Conservation (phyloP, 306 rosid species). For the Abrus precatorius region DNA sequence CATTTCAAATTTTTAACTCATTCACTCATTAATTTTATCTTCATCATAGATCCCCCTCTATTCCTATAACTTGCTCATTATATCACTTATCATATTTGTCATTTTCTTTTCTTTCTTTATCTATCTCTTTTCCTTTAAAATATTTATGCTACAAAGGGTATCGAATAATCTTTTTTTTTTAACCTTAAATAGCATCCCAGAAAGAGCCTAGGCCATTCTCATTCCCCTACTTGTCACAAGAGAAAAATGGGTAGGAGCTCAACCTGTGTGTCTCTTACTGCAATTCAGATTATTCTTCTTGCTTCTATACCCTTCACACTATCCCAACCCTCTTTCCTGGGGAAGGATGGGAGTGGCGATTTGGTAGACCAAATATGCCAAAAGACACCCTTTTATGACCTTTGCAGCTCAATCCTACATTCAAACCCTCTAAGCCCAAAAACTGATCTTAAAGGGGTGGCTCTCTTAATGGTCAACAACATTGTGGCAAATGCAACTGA, state of each 20-base stretch:
- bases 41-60: too few relatives aligned
- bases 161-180: neutral
- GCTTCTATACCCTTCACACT: slow-evolving; percentile 24
- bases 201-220: slow-evolving; percentile 10
- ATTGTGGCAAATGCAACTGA: slow-evolving; percentile 52
- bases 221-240: neutral
- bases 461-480: slow-evolving; percentile 49
- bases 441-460: slow-evolving; percentile 51
- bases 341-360: neutral
- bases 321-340: slow-evolving; percentile 37
- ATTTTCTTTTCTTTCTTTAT: too few relatives aligned
- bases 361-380: slow-evolving; percentile 54
- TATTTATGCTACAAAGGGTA: too few relatives aligned
- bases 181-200: slow-evolving; percentile 38
- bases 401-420: slow-evolving; percentile 54
- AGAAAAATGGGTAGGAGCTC: slow-evolving; percentile 42
- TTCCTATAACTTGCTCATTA: too few relatives aligned
- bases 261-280: neutral
- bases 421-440: slow-evolving; percentile 54
- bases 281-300: slow-evolving; percentile 39
- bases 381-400: slow-evolving; percentile 60
- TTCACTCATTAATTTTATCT: too few relatives aligned
- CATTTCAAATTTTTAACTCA: slow-evolving; percentile 29
- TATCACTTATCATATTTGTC: too few relatives aligned
- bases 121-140: too few relatives aligned